Evolutionary conservation across 139 green algal species (phyloP).

Genomic region (Nannochloris sp.): DNA sequence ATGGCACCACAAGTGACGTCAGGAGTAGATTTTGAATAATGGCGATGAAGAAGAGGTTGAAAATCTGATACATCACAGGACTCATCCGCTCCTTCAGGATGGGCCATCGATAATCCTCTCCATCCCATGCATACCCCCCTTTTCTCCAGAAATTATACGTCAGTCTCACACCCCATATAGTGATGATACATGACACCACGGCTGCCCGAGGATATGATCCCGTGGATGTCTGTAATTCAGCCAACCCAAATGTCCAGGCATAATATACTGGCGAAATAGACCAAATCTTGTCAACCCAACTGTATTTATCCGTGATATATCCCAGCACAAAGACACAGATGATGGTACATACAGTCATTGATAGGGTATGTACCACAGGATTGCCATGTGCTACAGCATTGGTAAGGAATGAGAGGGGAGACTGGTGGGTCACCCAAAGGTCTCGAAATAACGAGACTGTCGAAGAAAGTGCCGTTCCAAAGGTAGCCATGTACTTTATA

Average conservation of each 20-base stretch:
- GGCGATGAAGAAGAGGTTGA: conserved; percentile 36
- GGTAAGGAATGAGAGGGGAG: not conserved
- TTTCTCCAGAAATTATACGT: conserved; percentile 44
- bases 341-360: not conserved
- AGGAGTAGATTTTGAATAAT: conserved; percentile 24
- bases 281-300: conserved; percentile 15
- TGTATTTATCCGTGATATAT: not conserved
- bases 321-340: not conserved
- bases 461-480: not conserved
- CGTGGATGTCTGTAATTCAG: not conserved
- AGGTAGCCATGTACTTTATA: not conserved
- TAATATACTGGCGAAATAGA: conserved; percentile 6
- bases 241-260: conserved; percentile 1
- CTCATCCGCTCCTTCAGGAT: conserved; percentile 4
- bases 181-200: conserved; percentile 9
- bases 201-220: conserved; percentile 5
- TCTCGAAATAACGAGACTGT: conserved; percentile 4
- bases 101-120: conserved; percentile 30
- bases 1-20: not conserved
- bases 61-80: conserved; percentile 17
- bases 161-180: conserved; percentile 29
- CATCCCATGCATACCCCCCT: conserved; percentile 21
- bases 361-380: not conserved
- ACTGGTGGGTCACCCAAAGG: not conserved
- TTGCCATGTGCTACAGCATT: not conserved